These are phyloP conservation scores for Sporodiniella umbellata DNA, from an alignment of 371 early-diverging fungal species.

Conservation along the genomic window DNA sequence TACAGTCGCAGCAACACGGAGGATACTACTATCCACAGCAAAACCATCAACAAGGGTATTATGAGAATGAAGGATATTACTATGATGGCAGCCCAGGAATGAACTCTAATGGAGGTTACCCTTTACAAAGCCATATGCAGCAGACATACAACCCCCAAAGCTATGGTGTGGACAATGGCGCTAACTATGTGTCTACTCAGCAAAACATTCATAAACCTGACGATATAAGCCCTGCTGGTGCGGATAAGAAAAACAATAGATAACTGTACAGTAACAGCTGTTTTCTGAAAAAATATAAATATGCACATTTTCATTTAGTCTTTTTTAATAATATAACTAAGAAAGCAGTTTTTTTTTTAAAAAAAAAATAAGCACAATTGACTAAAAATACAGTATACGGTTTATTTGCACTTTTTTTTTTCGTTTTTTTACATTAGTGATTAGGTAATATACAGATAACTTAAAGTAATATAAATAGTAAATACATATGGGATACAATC, in stretches of 20 bases:
- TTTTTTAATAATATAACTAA: too few relatives aligned
- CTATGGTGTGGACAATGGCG: constrained; percentile 2
- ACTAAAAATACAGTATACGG: not conserved
- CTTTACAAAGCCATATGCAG: constrained; percentile 11
- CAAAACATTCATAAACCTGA: constrained; percentile 21
- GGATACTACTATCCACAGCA: constrained; percentile 30
- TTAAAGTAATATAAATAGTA: not conserved
- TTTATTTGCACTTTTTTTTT: too few relatives aligned
- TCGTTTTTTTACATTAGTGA: not conserved
- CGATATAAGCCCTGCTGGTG: constrained; percentile 1
- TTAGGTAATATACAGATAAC: not conserved
- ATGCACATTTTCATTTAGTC: too few relatives aligned
- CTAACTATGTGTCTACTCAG: not conserved
- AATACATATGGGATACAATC: not conserved
- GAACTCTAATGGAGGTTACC: constrained; percentile 12
- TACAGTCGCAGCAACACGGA: constrained; percentile 19
- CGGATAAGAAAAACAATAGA: not conserved
- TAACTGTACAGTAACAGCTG: not conserved
- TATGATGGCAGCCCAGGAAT: constrained; percentile 19
- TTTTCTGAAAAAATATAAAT: too few relatives aligned
- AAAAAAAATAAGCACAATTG: too few relatives aligned
- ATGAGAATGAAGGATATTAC: constrained; percentile 31
- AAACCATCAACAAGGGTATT: constrained; percentile 25
- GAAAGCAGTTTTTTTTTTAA: too few relatives aligned
- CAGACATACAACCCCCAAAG: constrained; percentile 3